Conservation (phyloP, 306 rosid genomes). For the Prinsepia uniflora region DNA sequence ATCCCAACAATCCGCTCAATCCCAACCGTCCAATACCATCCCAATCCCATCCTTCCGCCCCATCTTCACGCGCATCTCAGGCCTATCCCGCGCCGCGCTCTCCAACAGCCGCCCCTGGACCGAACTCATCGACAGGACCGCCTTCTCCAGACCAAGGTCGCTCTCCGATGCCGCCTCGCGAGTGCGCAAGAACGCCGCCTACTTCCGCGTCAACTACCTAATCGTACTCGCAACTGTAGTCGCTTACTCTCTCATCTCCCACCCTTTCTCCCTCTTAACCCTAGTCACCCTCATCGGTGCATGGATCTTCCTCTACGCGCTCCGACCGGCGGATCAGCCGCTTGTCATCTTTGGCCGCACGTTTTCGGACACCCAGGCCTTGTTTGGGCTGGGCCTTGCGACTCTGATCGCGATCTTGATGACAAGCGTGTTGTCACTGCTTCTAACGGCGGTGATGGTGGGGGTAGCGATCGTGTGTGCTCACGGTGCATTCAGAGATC, state of each 20-base stretch:
- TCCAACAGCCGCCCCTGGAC: conserved; percentile 39
- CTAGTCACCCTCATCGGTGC: conserved; percentile 30
- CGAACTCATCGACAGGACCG: conserved; percentile 36
- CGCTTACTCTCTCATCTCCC: conserved; percentile 35
- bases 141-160: conserved; percentile 35
- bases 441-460: conserved; percentile 29
- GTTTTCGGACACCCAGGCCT: conserved; percentile 21
- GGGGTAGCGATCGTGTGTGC: conserved; percentile 27
- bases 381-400: conserved; percentile 21
- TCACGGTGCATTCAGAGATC: conserved; percentile 43
- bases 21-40: conserved; percentile 22
- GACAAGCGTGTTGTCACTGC: conserved; percentile 34
- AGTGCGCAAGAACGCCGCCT: conserved; percentile 37
- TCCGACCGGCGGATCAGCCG: conserved; percentile 38
- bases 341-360: conserved; percentile 26
- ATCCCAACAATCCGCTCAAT: conserved; percentile 9
- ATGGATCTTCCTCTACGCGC: conserved; percentile 39
- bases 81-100: conserved; percentile 22
- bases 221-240: conserved; percentile 29
- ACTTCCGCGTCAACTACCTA: conserved; percentile 45
- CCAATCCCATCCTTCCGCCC: conserved; percentile 7
- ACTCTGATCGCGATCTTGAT: conserved; percentile 31
- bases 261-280: conserved; percentile 38
- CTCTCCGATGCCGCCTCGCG: conserved; percentile 40
- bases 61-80: conserved; percentile 33